Percentiles rank a stretch among this genome's conserved stretches.
These are phyloP conservation scores for Chamaenerion angustifolium DNA, from an alignment of 345 rosid species.

Conservation along the genomic window DNA sequence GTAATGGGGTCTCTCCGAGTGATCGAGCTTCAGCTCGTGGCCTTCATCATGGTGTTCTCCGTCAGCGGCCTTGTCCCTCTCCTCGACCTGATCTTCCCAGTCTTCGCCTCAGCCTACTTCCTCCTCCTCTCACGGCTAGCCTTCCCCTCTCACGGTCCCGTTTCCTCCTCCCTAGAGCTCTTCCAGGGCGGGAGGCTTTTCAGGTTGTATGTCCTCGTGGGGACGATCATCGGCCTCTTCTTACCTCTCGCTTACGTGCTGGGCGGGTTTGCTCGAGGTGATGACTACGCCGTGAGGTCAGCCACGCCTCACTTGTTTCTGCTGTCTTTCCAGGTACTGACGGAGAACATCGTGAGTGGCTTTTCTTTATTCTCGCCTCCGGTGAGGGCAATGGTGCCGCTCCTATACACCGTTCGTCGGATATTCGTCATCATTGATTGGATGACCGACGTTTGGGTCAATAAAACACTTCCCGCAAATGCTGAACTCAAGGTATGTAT, in stretches of 20 bases:
- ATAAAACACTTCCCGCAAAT: slow-evolving; percentile 39
- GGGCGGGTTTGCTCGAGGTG: slow-evolving; percentile 90
- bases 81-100: slow-evolving; percentile 71
- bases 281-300: slow-evolving; percentile 56
- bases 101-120: slow-evolving; percentile 33
- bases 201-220: slow-evolving; percentile 44
- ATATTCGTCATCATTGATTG: slow-evolving; percentile 58
- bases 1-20: slow-evolving; percentile 70
- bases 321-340: slow-evolving; percentile 77
- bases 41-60: slow-evolving; percentile 78
- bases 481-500: slow-evolving; percentile 34
- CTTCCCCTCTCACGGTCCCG: slow-evolving; percentile 40
- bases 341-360: slow-evolving; percentile 65
- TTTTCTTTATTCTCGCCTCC: slow-evolving; percentile 68
- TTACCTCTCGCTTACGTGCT: slow-evolving; percentile 72
- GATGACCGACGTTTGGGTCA: slow-evolving; percentile 59
- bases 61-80: slow-evolving; percentile 82
- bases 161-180: slow-evolving; percentile 31
- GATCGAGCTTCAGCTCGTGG: slow-evolving; percentile 78
- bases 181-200: slow-evolving; percentile 49
- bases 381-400: slow-evolving; percentile 67
- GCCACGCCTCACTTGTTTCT: slow-evolving; percentile 77
- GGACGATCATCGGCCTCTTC: slow-evolving; percentile 67
- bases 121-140: slow-evolving; percentile 26
- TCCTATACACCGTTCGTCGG: slow-evolving; percentile 68